Conservation (phyloP, 2,329 filamentous ascomycete genomes). For the Metarhizium brunneum region DNA sequence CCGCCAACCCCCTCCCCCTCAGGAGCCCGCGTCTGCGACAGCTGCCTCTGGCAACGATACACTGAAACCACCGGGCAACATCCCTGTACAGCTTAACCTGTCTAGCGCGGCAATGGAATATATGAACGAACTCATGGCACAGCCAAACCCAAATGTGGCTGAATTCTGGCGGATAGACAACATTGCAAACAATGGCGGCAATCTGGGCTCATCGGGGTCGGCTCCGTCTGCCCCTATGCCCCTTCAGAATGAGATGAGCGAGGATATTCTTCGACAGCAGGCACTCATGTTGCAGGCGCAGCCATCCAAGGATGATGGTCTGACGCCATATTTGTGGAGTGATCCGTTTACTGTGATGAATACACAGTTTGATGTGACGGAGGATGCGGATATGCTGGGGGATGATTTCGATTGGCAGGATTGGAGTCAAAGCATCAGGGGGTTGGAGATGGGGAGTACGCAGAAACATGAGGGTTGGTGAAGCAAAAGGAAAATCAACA, state of each 20-base stretch:
- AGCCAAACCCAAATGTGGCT: conserved; percentile 24
- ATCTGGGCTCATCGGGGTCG: not conserved
- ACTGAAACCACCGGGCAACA: conserved; percentile 5
- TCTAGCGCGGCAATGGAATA: conserved; percentile 22
- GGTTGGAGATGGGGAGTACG: conserved; percentile 24
- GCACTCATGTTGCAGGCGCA: conserved; percentile 14
- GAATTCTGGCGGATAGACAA: conserved; percentile 21
- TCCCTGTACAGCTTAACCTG: conserved; percentile 15
- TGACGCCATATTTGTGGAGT: conserved; percentile 33
- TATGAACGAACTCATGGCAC: conserved; percentile 27
- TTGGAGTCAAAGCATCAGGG: conserved; percentile 34
- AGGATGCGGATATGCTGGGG: conserved; percentile 30
- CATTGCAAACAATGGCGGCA: not conserved
- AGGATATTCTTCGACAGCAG: conserved; percentile 12
- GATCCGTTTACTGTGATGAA: conserved; percentile 21
- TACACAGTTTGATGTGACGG: conserved; percentile 16
- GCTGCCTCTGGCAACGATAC: conserved; percentile 9
- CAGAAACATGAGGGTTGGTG: conserved; percentile 15
- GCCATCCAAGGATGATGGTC: conserved; percentile 22
- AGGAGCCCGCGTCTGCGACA: not conserved
- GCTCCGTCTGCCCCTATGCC: not conserved
- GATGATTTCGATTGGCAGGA: conserved; percentile 39
- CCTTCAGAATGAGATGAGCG: conserved; percentile 5
- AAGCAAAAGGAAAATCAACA: not conserved
- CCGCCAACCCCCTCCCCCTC: not conserved